Evolutionary conservation across 306 rosid species (phyloP).

Genomic region (Malus sieversii): DNA sequence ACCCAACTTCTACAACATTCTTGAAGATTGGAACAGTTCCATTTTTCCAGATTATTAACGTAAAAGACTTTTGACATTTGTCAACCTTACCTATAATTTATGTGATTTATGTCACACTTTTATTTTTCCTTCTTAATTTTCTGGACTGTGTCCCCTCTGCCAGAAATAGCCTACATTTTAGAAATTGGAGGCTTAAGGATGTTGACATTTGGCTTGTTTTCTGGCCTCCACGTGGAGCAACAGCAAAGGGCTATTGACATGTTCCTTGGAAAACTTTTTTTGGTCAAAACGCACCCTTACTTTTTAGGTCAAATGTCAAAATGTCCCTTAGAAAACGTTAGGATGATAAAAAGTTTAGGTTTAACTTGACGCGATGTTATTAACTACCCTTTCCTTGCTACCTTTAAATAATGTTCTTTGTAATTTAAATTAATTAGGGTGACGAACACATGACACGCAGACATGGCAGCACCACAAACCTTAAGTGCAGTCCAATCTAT

Average conservation of each 20-base stretch:
- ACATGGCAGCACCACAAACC: background rate
- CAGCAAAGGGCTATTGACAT: slow-evolving; percentile 10
- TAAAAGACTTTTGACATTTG: background rate
- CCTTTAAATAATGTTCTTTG: background rate
- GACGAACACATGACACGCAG: background rate
- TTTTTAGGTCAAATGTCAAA: too few species aligned
- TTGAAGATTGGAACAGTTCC: background rate
- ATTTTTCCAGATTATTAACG: background rate
- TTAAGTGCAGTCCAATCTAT: background rate
- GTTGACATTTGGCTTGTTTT: background rate
- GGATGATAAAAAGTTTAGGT: background rate
- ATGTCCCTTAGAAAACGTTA: background rate
- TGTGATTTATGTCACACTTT: background rate
- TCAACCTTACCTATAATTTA: background rate
- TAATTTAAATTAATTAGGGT: background rate
- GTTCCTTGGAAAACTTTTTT: background rate
- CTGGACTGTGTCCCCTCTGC: too few species aligned
- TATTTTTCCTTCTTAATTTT: background rate
- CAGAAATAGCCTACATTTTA: background rate
- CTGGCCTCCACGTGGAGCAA: slow-evolving; percentile 49
- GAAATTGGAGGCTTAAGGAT: background rate
- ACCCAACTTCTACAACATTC: background rate
- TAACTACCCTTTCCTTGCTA: background rate
- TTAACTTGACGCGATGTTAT: background rate
- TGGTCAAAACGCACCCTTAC: background rate